Evolutionary conservation across 2,329 filamentous ascomycete genomes (phyloP).

Genomic region (Xylaria sp.): DNA sequence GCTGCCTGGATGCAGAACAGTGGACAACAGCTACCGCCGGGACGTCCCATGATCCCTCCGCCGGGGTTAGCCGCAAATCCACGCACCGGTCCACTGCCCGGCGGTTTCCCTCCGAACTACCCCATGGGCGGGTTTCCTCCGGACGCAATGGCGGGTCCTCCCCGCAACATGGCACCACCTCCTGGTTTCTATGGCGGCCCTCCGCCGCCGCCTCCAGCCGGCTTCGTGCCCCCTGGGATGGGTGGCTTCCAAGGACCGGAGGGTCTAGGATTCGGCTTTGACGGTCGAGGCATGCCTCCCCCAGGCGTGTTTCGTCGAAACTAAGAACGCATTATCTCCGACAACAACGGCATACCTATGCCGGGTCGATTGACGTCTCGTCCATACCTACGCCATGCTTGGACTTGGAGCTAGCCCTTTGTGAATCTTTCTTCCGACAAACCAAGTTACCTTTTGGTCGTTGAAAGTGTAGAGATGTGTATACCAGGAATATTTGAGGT

Average conservation of each 20-base stretch:
- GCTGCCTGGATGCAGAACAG: slow-evolving; percentile 51
- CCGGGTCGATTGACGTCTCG: background rate
- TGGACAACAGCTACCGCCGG: slow-evolving; percentile 47
- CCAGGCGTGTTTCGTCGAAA: slow-evolving; percentile 48
- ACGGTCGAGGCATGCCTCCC: slow-evolving; percentile 58
- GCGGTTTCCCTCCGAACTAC: slow-evolving; percentile 66
- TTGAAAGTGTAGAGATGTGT: background rate
- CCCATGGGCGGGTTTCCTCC: slow-evolving; percentile 54
- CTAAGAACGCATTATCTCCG: slow-evolving; percentile 10
- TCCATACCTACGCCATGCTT: background rate
- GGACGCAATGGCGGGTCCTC: slow-evolving; percentile 51
- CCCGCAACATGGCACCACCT: slow-evolving; percentile 54
- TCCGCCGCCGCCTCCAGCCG: slow-evolving; percentile 42
- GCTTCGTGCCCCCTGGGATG: slow-evolving; percentile 59
- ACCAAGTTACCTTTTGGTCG: background rate
- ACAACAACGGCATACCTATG: background rate
- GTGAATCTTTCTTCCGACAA: background rate
- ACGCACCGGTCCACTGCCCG: slow-evolving; percentile 55
- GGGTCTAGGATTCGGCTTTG: slow-evolving; percentile 55
- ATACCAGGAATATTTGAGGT: too few species aligned
- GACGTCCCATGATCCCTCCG: slow-evolving; percentile 62
- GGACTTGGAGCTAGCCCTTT: background rate
- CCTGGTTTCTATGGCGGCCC: slow-evolving; percentile 59
- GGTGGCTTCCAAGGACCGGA: slow-evolving; percentile 60
- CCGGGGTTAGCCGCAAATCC: slow-evolving; percentile 55